Evolutionary conservation across 805 yeast species (phyloP).

Genomic region (Wickerhamiella galacta): DNA sequence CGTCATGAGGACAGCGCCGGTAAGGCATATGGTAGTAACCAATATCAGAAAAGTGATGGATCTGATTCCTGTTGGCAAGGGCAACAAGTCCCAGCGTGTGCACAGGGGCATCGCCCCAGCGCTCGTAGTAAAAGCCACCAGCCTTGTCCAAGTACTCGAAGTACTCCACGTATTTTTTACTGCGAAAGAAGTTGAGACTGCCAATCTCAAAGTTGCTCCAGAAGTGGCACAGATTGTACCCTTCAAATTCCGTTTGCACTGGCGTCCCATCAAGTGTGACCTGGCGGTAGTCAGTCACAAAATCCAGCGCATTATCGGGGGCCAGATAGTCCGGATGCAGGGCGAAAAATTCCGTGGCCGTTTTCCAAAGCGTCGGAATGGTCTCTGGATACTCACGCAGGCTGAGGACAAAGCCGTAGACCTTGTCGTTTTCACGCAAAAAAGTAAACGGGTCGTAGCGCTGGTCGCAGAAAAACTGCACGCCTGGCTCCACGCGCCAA

Average conservation of each 20-base stretch:
- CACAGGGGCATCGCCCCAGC: conserved; percentile 95
- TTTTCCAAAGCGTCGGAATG: conserved; percentile 69
- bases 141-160: conserved; percentile 50
- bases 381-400: conserved; percentile 72
- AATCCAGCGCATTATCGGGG: conserved; percentile 42
- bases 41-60: conserved; percentile 66
- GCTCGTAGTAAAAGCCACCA: conserved; percentile 77
- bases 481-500: conserved; percentile 91
- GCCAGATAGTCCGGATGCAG: conserved; percentile 45
- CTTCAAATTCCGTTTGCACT: background rate
- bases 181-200: conserved; percentile 53
- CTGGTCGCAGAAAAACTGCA: conserved; percentile 68
- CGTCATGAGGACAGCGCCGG: conserved; percentile 25
- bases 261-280: too few species aligned
- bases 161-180: conserved; percentile 48
- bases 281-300: conserved; percentile 42
- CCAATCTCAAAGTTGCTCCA: conserved; percentile 88
- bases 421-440: conserved; percentile 59
- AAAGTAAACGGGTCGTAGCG: conserved; percentile 61
- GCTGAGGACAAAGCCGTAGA: conserved; percentile 76
- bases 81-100: conserved; percentile 57
- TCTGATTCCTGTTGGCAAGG: conserved; percentile 38
- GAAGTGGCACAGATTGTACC: conserved; percentile 68
- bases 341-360: conserved; percentile 43
- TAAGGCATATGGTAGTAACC: conserved; percentile 70